Evolutionary conservation across 495 filamentous ascomycete species (phyloP).

Genomic region (Aspergillus panamensis): DNA sequence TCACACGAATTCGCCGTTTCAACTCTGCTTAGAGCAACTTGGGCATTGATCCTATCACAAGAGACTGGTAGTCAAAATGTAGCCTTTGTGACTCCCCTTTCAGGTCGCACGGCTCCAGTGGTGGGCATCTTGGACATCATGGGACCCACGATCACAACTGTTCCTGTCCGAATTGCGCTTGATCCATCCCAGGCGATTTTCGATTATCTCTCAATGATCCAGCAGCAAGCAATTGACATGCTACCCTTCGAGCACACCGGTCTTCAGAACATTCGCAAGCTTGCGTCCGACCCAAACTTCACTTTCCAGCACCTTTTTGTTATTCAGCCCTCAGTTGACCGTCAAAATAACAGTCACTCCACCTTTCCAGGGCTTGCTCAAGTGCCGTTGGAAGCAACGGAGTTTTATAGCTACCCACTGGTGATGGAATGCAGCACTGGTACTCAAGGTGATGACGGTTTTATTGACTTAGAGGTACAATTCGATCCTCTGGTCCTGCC

Average conservation of each 20-base stretch:
- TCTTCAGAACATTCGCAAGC: conserved; percentile 12
- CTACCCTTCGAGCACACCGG: conserved; percentile 16
- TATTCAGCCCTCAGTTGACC: conserved; percentile 11
- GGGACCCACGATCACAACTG: conserved; percentile 42
- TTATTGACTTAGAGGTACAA: conserved; percentile 13
- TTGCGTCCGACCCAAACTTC: not conserved
- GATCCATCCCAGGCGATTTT: conserved; percentile 20
- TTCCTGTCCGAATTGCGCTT: conserved; percentile 31
- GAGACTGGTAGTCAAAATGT: conserved; percentile 35
- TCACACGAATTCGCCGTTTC: conserved; percentile 36
- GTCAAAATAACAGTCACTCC: not conserved
- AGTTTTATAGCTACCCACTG: conserved; percentile 36
- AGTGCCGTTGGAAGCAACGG: conserved; percentile 20
- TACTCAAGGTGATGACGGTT: not conserved
- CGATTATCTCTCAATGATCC: conserved; percentile 31
- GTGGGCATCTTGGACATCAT: conserved; percentile 38
- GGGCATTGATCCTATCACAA: conserved; percentile 34
- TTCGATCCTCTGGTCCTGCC: conserved; percentile 5
- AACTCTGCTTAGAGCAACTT: conserved; percentile 41
- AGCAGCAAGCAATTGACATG: conserved; percentile 30
- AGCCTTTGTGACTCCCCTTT: conserved; percentile 38
- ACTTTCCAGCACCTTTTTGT: conserved; percentile 10
- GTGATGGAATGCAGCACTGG: conserved; percentile 29
- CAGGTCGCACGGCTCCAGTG: conserved; percentile 38
- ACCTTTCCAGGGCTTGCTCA: conserved; percentile 5